A percentile compares a stretch with the other conserved stretches of the same genome.
phyloP scores from a whole-genome alignment of 257 asterid species.

The Rubia yunnanensis region DNA sequence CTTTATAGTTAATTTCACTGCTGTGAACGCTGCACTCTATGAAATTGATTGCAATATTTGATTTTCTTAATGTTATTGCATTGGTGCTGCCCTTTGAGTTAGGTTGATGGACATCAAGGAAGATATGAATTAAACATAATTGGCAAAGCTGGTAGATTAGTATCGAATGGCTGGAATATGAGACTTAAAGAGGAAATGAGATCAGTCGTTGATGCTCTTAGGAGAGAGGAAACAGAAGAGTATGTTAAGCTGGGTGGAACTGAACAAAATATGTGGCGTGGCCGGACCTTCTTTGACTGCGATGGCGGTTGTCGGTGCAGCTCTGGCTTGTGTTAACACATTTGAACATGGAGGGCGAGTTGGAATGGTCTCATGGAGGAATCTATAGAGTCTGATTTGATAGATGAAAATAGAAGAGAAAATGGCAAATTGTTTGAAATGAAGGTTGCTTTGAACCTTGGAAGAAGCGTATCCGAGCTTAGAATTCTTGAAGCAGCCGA shows the following conservation, averaged over 20 bases:
- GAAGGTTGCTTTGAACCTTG: constrained; percentile 58
- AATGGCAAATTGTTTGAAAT: constrained; percentile 57
- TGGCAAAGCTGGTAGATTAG: no score
- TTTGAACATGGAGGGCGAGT: constrained; percentile 71
- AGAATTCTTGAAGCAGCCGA: constrained; percentile 34
- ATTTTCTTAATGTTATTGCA: no score
- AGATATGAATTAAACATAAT: no score
- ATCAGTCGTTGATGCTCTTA: constrained; percentile 22
- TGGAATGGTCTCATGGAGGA: constrained; percentile 74
- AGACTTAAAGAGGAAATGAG: constrained; percentile 54
- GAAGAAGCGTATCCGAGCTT: constrained; percentile 62
- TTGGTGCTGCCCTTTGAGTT: no score
- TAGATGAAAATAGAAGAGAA: constrained; percentile 37
- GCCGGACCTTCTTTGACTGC: constrained; percentile 56
- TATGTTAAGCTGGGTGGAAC: constrained; percentile 35
- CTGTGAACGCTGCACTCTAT: no score
- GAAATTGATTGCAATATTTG: no score
- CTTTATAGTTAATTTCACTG: no score
- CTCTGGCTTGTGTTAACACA: constrained; percentile 57
- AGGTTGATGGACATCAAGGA: no score
- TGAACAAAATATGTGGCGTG: constrained; percentile 39
- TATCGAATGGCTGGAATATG: constrained; percentile 46
- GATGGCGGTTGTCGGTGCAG: constrained; percentile 48
- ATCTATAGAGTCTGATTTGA: constrained; percentile 40
- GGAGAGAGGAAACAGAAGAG: constrained; percentile 39